phyloP scores from a whole-genome alignment of 495 filamentous ascomycete genomes.

The Hyaloscypha hepaticicola region DNA sequence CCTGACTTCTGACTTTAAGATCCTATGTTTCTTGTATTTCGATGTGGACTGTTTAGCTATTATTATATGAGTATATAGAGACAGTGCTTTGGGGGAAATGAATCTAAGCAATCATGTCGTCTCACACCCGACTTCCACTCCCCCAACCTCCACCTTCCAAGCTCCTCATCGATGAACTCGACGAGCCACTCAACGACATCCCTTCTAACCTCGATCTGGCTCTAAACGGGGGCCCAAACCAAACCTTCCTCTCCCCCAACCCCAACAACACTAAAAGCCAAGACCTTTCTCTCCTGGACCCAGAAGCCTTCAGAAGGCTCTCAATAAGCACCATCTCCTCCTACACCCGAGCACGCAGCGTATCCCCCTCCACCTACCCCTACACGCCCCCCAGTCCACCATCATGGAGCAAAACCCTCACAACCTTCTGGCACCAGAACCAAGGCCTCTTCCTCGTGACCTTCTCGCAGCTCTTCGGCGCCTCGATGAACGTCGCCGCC shows the following conservation, averaged over 20 bases:
- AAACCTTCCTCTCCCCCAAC: slow-evolving; percentile 10
- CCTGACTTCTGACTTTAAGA: neutral
- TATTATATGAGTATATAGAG: neutral
- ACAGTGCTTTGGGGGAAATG: slow-evolving; percentile 21
- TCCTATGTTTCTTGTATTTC: neutral
- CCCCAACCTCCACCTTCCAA: slow-evolving; percentile 16
- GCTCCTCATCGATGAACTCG: slow-evolving; percentile 12
- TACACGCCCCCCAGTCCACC: slow-evolving; percentile 12
- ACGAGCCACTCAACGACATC: slow-evolving; percentile 20
- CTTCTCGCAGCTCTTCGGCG: slow-evolving; percentile 78
- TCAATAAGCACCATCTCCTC: slow-evolving; percentile 36
- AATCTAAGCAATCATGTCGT: slow-evolving; percentile 24
- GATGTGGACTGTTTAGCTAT: too few relatives aligned
- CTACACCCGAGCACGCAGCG: slow-evolving; percentile 2
- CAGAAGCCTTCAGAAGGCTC: slow-evolving; percentile 34
- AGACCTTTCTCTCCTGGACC: slow-evolving; percentile 25
- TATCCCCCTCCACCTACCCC: slow-evolving; percentile 30
- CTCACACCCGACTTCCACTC: slow-evolving; percentile 14
- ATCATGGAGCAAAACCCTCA: slow-evolving; percentile 32
- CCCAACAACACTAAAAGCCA: neutral
- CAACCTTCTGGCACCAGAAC: slow-evolving; percentile 50
- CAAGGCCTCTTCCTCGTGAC: slow-evolving; percentile 74
- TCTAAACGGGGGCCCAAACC: slow-evolving; percentile 24
- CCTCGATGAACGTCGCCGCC: slow-evolving; percentile 84
- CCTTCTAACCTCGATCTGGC: slow-evolving; percentile 29